Percentiles rank a stretch among this genome's conserved stretches.
Conservation (phyloP, 148 eudicot genomes). For the Polygonum maritimum region DNA sequence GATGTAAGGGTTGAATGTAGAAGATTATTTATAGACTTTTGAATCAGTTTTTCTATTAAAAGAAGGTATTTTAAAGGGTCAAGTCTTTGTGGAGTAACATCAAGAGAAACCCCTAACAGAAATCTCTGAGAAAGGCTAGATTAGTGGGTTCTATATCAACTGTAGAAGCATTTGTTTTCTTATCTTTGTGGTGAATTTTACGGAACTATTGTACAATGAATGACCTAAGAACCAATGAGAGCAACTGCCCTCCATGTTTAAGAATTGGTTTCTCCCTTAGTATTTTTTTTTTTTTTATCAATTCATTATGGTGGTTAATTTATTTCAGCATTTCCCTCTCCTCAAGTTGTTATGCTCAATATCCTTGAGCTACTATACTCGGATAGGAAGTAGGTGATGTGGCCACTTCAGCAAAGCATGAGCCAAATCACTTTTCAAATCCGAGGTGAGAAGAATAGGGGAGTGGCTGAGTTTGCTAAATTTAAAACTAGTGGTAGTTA, state of each 20-base stretch:
- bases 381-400: slow-evolving; percentile 4
- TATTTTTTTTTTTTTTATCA: not conserved
- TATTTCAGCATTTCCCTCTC: slow-evolving; percentile 4
- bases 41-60: not conserved
- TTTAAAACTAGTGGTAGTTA: not conserved
- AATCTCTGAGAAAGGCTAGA: not conserved
- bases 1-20: not conserved
- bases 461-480: not conserved
- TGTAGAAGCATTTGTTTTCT: not conserved
- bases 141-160: not conserved
- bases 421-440: slow-evolving; percentile 1
- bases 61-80: not conserved
- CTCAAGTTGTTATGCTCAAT: slow-evolving; percentile 4
- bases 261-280: not conserved
- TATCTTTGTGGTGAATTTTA: not conserved
- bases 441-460: slow-evolving; percentile 2
- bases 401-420: slow-evolving; percentile 4
- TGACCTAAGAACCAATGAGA: not conserved
- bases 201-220: not conserved
- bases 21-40: not conserved
- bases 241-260: not conserved
- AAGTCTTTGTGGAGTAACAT: not conserved
- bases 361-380: not conserved
- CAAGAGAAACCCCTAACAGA: not conserved
- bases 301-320: not conserved